These are phyloP conservation scores for Lavandula angustifolia DNA, from an alignment of 257 asterid genomes.

Conservation along the genomic window DNA sequence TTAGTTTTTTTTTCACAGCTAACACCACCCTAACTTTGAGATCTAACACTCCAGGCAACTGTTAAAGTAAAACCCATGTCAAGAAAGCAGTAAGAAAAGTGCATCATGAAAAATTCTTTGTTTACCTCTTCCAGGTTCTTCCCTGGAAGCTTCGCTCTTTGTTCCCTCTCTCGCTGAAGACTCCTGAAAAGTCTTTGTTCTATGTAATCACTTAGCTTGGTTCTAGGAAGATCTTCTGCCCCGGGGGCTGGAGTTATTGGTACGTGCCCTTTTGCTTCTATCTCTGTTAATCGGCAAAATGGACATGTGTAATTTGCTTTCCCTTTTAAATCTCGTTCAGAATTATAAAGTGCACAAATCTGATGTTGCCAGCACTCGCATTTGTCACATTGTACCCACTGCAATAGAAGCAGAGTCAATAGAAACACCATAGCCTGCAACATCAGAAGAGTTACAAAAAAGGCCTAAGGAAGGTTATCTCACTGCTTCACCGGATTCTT, in stretches of 20 bases:
- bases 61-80: slow-evolving; percentile 23
- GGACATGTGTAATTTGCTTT: slow-evolving; percentile 55
- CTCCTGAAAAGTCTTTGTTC: slow-evolving; percentile 58
- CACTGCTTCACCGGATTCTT: slow-evolving; percentile 51
- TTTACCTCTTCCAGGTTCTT: slow-evolving; percentile 58
- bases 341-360: slow-evolving; percentile 69
- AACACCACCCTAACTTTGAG: slow-evolving; percentile 71
- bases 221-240: slow-evolving; percentile 68
- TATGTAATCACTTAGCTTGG: slow-evolving; percentile 67
- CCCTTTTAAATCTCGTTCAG: slow-evolving; percentile 50
- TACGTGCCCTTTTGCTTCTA: slow-evolving; percentile 38
- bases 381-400: slow-evolving; percentile 81
- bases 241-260: slow-evolving; percentile 41
- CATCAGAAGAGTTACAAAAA: slow-evolving; percentile 3
- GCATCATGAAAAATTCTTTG: slow-evolving; percentile 8
- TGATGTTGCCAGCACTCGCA: slow-evolving; percentile 79
- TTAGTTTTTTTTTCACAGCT: slow-evolving; percentile 47
- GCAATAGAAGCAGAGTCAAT: slow-evolving; percentile 32
- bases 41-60: slow-evolving; percentile 68
- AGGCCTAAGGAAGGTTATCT: slow-evolving; percentile 34
- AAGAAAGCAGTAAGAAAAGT: slow-evolving; percentile 6
- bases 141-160: slow-evolving; percentile 52
- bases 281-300: slow-evolving; percentile 53
- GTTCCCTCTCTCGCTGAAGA: slow-evolving; percentile 60
- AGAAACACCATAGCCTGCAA: slow-evolving; percentile 14